Evolutionary conservation across 2,329 filamentous ascomycete genomes (phyloP), one percentile per base, ranked within the genome.

Genomic region (Fusarium equiseti): DNA sequence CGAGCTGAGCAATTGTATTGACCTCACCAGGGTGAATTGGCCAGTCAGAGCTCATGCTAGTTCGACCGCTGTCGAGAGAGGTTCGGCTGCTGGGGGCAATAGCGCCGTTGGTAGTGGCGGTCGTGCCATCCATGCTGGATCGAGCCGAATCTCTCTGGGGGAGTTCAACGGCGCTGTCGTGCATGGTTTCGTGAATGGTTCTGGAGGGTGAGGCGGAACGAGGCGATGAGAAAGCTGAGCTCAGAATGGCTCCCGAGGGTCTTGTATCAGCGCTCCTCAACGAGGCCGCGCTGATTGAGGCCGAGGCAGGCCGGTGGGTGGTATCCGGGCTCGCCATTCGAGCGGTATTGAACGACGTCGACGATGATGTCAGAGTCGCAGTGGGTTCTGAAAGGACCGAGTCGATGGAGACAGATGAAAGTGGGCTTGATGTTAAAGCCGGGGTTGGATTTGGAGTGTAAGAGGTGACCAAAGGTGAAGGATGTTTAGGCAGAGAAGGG

Each of bases 21-120:
- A 82, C 75, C 66, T 82, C 81, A 35, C 77, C 73, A n/a, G 81
- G 81, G 49, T 82, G 81, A 8, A 77, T 74, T 12, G 80, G 79
- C 79, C 79, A 80, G 61, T 82, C 81, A 44, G 78, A 75, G 69
- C 80, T 81, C 63, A 71, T 76, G 51, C 74, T 77, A 42, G 79
- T 81, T 51, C 79, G 79, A 27, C 76, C 75, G 60, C 80, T 81
- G 35, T 82, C 81, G n/a, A 79, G 71, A 18, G 79, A 80, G 11
- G 76, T 72, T 50, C 73, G 72, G 56, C 72, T 76, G 70, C 64
- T 76, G 45, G 62, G 52, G 18, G 48, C 60, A 9, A 66, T 31
- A 42, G 35, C 60, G 10, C 63, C 61, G 15, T 70, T 70, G 49
- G 55, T 62, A 35, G 46, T 59, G 26, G 52, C 59, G 12, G 62